Base-by-base conservation (phyloP, 2,329 filamentous ascomycete genomes). In the Arthrobotrys pseudoclavata region DNA sequence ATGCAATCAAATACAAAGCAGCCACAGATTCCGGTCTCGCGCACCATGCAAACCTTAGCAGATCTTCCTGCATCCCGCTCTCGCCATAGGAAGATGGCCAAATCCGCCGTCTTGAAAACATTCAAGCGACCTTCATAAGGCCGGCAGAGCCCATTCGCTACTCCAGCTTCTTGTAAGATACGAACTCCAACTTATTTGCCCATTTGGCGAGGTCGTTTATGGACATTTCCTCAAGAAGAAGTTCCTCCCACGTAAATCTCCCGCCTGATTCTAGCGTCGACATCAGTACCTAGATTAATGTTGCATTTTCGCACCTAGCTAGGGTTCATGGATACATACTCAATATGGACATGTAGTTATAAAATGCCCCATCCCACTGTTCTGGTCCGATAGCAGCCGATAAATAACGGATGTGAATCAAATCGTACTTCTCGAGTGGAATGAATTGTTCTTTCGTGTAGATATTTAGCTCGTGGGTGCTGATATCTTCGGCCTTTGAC, bases 341-440 rank as follows among this genome's bases (percentile, higher is more conserved):
- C 20, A 71, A 15, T 12, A 64, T 37, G 9, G 60, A 71, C 6
- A 71, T 13, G 24, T 60, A 71, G n/a, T 64, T 71, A 15, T 55
- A 48, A 26, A 71, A 53, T 5, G 68, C 68, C 3, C 22, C 48
- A 34, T 71, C 68, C 68, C 68, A 71, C n/a, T 71, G 57, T 9
- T 71, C 68, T 15, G 68, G 68, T 22, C 68, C 68, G 55, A 71
- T 63, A 13, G 53, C 68, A 12, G 60, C 68, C 1, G 68, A 71
- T 3, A 71, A 48, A 34, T 71, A 71, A 5, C 68, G 68, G 34
- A 71, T 63, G n/a, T 71, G 68, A 6, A 71, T 10, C 34, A 71
- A 3, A 37, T 71, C 68, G 26, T 71, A 71, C 22, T 71, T 64
- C 22, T 50, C 48, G 4, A 71, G 20, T 13, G 57, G 47, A 1